phyloP scores from a whole-genome alignment of 2,329 filamentous ascomycete genomes.

The Botryotinia calthae region DNA sequence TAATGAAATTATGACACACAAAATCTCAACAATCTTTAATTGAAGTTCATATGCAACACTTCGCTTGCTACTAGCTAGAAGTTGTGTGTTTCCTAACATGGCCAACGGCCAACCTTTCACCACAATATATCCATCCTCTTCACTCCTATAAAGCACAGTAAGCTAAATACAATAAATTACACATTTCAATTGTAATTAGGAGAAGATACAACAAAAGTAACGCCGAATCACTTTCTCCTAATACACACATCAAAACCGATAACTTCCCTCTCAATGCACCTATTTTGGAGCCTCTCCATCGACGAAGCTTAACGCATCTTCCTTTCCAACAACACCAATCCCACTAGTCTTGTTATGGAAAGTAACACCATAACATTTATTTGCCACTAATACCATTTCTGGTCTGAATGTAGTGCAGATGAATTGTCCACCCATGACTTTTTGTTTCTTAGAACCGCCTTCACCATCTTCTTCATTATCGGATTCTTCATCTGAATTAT shows the following conservation, averaged over 20 bases:
- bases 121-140: not conserved
- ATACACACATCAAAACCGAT: not conserved
- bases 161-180: slow-evolving; percentile 1
- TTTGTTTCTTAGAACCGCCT: slow-evolving; percentile 27
- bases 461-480: slow-evolving; percentile 39
- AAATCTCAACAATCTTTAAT: not conserved
- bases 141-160: not conserved
- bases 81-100: not conserved
- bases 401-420: slow-evolving; percentile 99
- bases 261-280: not conserved
- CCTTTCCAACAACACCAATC: slow-evolving; percentile 83
- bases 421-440: slow-evolving; percentile 65
- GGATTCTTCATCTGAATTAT: slow-evolving; percentile 38
- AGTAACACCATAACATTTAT: slow-evolving; percentile 96
- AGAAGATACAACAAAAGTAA: not conserved
- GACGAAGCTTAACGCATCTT: slow-evolving; percentile 90
- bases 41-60: not conserved
- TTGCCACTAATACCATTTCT: slow-evolving; percentile 91
- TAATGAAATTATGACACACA: not conserved
- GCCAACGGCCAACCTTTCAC: not conserved
- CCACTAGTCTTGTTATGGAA: slow-evolving; percentile 92
- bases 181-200: not conserved
- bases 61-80: not conserved
- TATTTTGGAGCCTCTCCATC: slow-evolving; percentile 64
- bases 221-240: not conserved